Conservation (phyloP, 176 grass and related monocot species). For the Cenchrus americanus region DNA sequence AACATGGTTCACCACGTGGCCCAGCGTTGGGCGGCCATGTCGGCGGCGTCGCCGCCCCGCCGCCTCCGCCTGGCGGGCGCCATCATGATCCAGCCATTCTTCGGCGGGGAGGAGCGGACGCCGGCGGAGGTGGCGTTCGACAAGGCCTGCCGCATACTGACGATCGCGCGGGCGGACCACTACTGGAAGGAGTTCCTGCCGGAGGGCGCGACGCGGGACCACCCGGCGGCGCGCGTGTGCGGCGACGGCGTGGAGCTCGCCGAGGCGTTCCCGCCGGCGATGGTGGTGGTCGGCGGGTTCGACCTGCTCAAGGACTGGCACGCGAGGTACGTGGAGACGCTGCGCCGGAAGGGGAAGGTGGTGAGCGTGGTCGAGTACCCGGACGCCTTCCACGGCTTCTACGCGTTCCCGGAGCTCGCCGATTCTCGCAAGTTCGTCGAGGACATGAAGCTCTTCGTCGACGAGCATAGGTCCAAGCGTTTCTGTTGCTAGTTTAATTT, state of each 20-base stretch:
- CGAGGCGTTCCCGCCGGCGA: slow-evolving; percentile 49
- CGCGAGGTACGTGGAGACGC: slow-evolving; percentile 54
- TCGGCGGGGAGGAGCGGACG: slow-evolving; percentile 82
- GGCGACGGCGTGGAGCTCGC: slow-evolving; percentile 20
- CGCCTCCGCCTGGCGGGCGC: slow-evolving; percentile 23
- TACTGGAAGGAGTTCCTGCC: slow-evolving; percentile 95
- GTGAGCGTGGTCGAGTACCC: slow-evolving; percentile 69
- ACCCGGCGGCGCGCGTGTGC: slow-evolving; percentile 48
- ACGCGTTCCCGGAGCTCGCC: slow-evolving; percentile 48
- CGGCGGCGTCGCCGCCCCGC: slow-evolving; percentile 47
- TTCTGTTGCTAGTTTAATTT: too few relatives aligned
- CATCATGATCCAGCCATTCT: slow-evolving; percentile 83
- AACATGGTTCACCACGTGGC: slow-evolving; percentile 82
- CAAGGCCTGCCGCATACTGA: slow-evolving; percentile 24
- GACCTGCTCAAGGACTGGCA: slow-evolving; percentile 87
- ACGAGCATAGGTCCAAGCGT: too few relatives aligned
- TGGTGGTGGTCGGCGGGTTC: slow-evolving; percentile 62
- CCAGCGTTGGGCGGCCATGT: too few relatives aligned
- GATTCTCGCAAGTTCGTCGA: too few relatives aligned
- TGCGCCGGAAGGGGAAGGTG: slow-evolving; percentile 42
- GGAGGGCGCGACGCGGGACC: slow-evolving; percentile 51
- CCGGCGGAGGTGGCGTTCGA: slow-evolving; percentile 59
- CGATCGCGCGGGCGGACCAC: slow-evolving; percentile 53
- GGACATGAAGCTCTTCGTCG: too few relatives aligned
- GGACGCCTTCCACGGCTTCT: slow-evolving; percentile 76